Conservation (phyloP, 2,329 filamentous ascomycete species). For the Scorias spongiosa region DNA sequence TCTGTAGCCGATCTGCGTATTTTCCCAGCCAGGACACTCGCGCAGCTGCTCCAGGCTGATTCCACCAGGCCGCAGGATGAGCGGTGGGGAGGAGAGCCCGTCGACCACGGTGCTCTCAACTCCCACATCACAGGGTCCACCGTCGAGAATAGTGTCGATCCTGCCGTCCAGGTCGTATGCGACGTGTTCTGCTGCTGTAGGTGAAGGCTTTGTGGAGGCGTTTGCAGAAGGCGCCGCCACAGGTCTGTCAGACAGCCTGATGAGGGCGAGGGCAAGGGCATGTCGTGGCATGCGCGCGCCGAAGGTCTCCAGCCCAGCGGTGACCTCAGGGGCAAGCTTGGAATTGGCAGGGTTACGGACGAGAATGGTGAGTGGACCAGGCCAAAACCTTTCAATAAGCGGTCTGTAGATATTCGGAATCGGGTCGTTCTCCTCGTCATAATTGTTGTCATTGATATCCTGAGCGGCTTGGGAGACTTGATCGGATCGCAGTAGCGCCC, state of each 20-base stretch:
- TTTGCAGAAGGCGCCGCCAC: constrained; percentile 90
- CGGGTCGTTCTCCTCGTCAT: constrained; percentile 18
- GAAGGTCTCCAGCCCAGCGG: constrained; percentile 70
- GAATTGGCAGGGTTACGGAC: constrained; percentile 59
- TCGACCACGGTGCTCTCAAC: constrained; percentile 97
- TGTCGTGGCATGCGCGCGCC: constrained; percentile 81
- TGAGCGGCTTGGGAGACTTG: constrained; percentile 4
- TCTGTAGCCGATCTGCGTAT: constrained; percentile 61
- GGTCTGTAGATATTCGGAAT: constrained; percentile 65
- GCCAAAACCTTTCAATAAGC: constrained; percentile 78
- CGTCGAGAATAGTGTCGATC: constrained; percentile 79
- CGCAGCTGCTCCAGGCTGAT: constrained; percentile 69
- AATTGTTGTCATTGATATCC: constrained; percentile 2
- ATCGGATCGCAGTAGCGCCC: constrained; percentile 39
- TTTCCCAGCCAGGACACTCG: constrained; percentile 63
- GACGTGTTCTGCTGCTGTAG: constrained; percentile 82
- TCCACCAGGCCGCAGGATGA: constrained; percentile 73
- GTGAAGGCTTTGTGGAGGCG: constrained; percentile 81
- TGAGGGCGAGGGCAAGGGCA: constrained; percentile 73
- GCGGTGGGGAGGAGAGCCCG: constrained; percentile 65
- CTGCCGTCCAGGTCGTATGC: constrained; percentile 66
- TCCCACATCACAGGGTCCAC: constrained; percentile 71
- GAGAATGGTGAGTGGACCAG: constrained; percentile 81
- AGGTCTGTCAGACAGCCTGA: constrained; percentile 60
- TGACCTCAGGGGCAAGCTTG: constrained; percentile 76